Evolutionary conservation across 208 protist species (phyloP).

Genomic region (Leishmania aethiopica): DNA sequence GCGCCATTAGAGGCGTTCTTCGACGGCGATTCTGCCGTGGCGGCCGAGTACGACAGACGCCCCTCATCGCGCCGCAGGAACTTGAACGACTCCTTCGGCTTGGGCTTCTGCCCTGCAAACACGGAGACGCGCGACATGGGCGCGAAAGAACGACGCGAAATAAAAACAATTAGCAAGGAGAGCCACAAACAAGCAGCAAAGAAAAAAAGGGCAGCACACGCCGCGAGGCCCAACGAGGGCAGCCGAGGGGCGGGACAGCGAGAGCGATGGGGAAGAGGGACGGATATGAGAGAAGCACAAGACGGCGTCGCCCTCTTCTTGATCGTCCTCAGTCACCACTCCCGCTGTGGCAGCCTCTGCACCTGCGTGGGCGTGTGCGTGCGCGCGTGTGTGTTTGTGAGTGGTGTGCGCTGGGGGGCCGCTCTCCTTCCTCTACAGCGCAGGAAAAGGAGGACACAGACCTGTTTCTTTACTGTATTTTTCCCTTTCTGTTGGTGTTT

Average conservation of each 20-base stretch:
- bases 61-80: constrained; percentile 87
- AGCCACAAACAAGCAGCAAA: background rate
- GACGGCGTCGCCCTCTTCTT: background rate
- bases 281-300: background rate
- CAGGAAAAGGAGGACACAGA: background rate
- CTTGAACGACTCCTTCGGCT: constrained; percentile 77
- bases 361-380: background rate
- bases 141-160: background rate
- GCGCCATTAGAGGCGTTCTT: constrained; percentile 18
- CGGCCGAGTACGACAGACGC: constrained; percentile 67
- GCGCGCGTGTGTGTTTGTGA: background rate
- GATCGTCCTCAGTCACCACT: background rate
- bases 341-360: background rate
- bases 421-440: background rate
- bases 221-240: background rate
- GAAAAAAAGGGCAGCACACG: background rate
- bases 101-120: constrained; percentile 63
- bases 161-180: too few species aligned
- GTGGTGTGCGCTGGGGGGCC: background rate
- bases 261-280: background rate
- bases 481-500: background rate
- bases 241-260: background rate
- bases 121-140: constrained; percentile 65
- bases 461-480: background rate
- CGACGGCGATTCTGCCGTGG: constrained; percentile 24